phyloP scores from a whole-genome alignment of 2,329 filamentous ascomycete genomes.

The Lachnellula arida region DNA sequence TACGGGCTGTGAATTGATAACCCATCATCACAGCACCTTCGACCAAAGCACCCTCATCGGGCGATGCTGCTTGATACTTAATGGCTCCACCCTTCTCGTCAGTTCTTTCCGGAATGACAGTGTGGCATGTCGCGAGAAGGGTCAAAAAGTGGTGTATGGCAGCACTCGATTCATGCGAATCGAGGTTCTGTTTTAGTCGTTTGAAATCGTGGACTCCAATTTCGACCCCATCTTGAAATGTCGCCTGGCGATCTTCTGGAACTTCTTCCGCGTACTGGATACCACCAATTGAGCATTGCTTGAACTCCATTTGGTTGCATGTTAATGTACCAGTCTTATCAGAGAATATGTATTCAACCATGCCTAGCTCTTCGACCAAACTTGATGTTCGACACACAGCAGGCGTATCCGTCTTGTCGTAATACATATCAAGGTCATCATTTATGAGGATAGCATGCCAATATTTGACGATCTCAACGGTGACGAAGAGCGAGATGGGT shows the following conservation, averaged over 20 bases:
- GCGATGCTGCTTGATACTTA: slow-evolving; percentile 97
- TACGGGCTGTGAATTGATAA: slow-evolving; percentile 86
- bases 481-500: slow-evolving; percentile 96
- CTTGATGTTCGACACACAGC: slow-evolving; percentile 95
- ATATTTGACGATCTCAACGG: slow-evolving; percentile 95
- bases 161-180: slow-evolving; percentile 51
- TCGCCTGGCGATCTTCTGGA: slow-evolving; percentile 81
- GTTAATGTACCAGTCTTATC: slow-evolving; percentile 97
- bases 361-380: slow-evolving; percentile 91
- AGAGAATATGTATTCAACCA: slow-evolving; percentile 98
- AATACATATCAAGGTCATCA: slow-evolving; percentile 95
- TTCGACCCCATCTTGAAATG: slow-evolving; percentile 70
- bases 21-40: slow-evolving; percentile 82
- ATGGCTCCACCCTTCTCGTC: slow-evolving; percentile 75
- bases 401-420: slow-evolving; percentile 90
- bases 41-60: slow-evolving; percentile 94
- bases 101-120: slow-evolving; percentile 87
- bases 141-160: slow-evolving; percentile 80
- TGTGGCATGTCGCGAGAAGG: slow-evolving; percentile 87
- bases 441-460: slow-evolving; percentile 98
- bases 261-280: slow-evolving; percentile 92
- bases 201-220: slow-evolving; percentile 67
- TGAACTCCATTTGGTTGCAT: slow-evolving; percentile 99
- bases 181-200: slow-evolving; percentile 54
- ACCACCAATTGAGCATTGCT: slow-evolving; percentile 87